Evolutionary conservation across 768 basidiomycete species (phyloP).

Genomic region (Boletus sp.): DNA sequence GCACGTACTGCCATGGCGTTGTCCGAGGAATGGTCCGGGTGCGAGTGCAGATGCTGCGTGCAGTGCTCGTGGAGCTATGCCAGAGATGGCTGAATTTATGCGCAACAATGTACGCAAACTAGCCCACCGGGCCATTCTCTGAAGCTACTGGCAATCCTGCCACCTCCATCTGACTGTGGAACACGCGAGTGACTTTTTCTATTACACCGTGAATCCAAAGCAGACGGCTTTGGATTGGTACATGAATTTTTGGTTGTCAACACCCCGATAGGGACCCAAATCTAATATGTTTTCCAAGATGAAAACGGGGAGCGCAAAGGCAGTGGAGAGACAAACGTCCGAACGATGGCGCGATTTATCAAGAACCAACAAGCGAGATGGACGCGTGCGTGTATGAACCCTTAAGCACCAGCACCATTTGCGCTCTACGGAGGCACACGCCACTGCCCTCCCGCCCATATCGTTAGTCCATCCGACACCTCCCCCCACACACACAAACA

Average conservation of each 20-base stretch:
- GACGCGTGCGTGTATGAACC: not conserved
- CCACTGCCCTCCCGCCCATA: not conserved
- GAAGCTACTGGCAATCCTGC: too few relatives aligned
- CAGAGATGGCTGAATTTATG: too few relatives aligned
- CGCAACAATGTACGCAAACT: too few relatives aligned
- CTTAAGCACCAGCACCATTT: not conserved
- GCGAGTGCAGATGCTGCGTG: too few relatives aligned
- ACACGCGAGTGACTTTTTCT: too few relatives aligned
- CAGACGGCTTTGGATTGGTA: not conserved
- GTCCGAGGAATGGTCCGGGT: too few relatives aligned
- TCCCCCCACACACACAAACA: not conserved
- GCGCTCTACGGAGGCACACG: not conserved
- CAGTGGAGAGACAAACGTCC: not conserved
- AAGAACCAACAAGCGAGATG: not conserved
- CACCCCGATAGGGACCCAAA: not conserved
- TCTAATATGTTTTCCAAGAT: not conserved
- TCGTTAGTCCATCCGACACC: not conserved
- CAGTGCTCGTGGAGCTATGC: too few relatives aligned
- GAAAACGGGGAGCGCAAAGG: too few relatives aligned
- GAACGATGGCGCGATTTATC: not conserved
- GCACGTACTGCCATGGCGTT: too few relatives aligned
- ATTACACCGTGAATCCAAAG: not conserved
- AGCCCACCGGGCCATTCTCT: too few relatives aligned
- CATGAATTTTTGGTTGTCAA: not conserved
- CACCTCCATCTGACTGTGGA: too few relatives aligned